Conservation (phyloP, 2,329 filamentous ascomycete species). For the Neoarthrinium moseri region DNA sequence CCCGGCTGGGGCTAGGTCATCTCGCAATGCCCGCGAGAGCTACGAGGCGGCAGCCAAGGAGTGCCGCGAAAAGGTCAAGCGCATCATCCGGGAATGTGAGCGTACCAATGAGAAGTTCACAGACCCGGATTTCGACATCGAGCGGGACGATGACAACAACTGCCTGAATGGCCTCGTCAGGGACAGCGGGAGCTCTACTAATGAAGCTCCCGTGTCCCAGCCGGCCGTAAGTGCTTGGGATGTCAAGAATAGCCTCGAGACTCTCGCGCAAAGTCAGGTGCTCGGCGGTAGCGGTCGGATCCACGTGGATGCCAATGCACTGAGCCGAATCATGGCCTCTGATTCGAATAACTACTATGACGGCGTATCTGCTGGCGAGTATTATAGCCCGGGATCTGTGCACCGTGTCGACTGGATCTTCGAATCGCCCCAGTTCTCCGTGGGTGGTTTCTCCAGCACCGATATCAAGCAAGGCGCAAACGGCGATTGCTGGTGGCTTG, state of each 20-base stretch:
- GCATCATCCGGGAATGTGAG: conserved; percentile 43
- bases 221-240: conserved; percentile 13
- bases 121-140: conserved; percentile 43
- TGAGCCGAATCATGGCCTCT: conserved; percentile 16
- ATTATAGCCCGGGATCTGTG: conserved; percentile 33
- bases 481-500: conserved; percentile 74
- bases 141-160: conserved; percentile 33
- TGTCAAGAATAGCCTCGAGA: conserved; percentile 21
- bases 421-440: conserved; percentile 37
- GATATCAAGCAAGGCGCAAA: conserved; percentile 44
- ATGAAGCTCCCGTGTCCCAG: conserved; percentile 7
- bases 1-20: conserved; percentile 24
- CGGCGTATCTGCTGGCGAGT: conserved; percentile 12
- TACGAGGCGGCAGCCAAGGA: conserved; percentile 39
- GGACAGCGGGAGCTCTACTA: conserved; percentile 7
- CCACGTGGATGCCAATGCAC: conserved; percentile 16
- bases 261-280: conserved; percentile 18
- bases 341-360: conserved; percentile 3
- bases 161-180: conserved; percentile 28
- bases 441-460: conserved; percentile 37
- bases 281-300: conserved; percentile 18
- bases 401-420: conserved; percentile 44
- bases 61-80: conserved; percentile 37
- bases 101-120: conserved; percentile 45
- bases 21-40: conserved; percentile 37